A percentile compares a stretch with the other conserved stretches of the same genome.
Conservation (phyloP, 192 early-diverging fungal species). For the Entomortierella lignicola region DNA sequence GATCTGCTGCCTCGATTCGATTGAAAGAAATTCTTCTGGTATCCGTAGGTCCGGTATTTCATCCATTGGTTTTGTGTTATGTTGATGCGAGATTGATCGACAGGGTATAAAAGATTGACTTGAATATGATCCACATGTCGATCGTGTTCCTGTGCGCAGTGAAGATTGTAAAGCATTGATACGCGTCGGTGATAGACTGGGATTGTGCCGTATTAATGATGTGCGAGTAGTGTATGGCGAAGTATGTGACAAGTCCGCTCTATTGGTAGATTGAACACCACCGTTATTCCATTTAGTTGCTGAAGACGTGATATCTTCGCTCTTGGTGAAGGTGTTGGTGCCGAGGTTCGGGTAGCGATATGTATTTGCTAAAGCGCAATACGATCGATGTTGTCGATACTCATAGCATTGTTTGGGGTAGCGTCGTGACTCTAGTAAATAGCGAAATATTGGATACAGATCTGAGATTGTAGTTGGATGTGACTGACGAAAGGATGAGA, state of each 20-base stretch:
- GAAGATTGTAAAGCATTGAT: background rate
- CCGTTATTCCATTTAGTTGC: background rate
- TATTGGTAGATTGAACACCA: background rate
- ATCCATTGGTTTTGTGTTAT: constrained; percentile 19
- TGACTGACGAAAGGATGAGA: background rate
- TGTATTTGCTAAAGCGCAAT: background rate
- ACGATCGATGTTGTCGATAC: background rate
- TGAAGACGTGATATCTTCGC: background rate
- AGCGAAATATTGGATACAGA: constrained; percentile 44
- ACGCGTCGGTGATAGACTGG: background rate
- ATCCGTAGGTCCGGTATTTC: constrained; percentile 25
- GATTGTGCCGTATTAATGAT: background rate
- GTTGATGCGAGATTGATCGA: constrained; percentile 31
- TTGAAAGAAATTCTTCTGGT: constrained; percentile 32
- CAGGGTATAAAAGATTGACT: constrained; percentile 21
- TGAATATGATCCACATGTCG: background rate
- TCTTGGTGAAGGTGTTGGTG: background rate
- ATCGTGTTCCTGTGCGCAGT: background rate
- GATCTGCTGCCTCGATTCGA: constrained; percentile 6
- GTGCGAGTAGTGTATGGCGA: background rate
- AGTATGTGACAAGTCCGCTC: background rate
- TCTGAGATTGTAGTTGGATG: constrained; percentile 32
- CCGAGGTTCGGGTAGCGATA: background rate
- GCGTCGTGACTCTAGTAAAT: constrained; percentile 25
- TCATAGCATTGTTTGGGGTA: background rate